Evolutionary conservation across 2,329 filamentous ascomycete genomes (phyloP).

Genomic region (Calonectria montana): DNA sequence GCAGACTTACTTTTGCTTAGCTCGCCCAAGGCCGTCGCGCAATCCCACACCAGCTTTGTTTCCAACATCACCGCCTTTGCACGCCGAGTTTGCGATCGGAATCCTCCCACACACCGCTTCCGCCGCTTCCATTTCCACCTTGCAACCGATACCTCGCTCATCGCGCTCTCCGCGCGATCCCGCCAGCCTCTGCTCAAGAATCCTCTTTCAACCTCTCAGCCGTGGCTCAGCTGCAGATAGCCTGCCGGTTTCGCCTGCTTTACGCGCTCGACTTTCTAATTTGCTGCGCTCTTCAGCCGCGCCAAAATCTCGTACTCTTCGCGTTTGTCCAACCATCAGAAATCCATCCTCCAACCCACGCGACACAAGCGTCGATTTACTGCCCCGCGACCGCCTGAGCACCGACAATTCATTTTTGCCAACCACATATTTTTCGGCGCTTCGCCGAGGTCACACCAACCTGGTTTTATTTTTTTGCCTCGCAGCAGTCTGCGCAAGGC

Average conservation of each 20-base stretch:
- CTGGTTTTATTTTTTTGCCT: constrained; percentile 15
- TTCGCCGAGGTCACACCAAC: constrained; percentile 16
- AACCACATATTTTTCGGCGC: constrained; percentile 10
- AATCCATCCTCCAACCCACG: background rate
- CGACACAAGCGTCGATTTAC: background rate
- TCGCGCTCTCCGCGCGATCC: constrained; percentile 4
- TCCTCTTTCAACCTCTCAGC: background rate
- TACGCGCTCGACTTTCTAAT: constrained; percentile 2
- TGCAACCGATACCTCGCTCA: background rate
- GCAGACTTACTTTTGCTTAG: constrained; percentile 3
- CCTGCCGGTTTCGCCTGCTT: background rate
- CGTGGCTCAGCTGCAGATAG: constrained; percentile 6
- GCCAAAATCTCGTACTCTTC: background rate
- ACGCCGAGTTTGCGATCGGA: background rate
- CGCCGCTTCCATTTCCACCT: background rate
- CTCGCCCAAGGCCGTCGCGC: constrained; percentile 14
- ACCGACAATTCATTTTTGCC: constrained; percentile 9
- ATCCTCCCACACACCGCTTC: background rate
- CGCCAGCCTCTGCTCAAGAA: constrained; percentile 1
- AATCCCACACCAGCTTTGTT: constrained; percentile 13
- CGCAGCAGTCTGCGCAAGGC: constrained; percentile 19
- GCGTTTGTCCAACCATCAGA: background rate
- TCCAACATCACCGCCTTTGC: background rate
- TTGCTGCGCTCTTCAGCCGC: background rate
- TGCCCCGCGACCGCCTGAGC: background rate